Base-by-base conservation (phyloP, 768 basidiomycete species). In the Tylopilus plumbeoviolaceoides region DNA sequence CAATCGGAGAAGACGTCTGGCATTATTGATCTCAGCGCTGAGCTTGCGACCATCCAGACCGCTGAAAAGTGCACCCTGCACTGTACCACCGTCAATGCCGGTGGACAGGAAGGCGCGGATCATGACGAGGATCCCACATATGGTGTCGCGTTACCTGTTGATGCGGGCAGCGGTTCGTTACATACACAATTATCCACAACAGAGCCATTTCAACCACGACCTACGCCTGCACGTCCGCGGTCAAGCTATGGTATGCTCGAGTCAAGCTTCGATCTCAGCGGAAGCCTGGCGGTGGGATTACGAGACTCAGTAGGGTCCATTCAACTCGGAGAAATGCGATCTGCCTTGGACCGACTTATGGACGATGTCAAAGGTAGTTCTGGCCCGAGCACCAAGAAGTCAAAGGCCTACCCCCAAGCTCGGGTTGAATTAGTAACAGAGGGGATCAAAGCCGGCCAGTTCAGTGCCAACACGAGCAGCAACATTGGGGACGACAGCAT, bases 291-390 rank as follows among this genome's bases (percentile, higher is more conserved):
- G 30, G 50, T 61, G 35, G 56, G 59, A 47, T 43, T 66, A 40
- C 63, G 72, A 58, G 59, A 75, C 71, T 78, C 75, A 14, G 65
- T 78, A 63, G 75, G 76, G 7, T 74, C 78, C 42, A 74, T 82
- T 25, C 78, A 82, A 58, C 81, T 84, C 25, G 78, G 80, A 56
- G 86, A 87, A 44, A 86, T 87, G 79, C 80, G 81, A 54, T 85
- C 83, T 55, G 87, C 86, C 7, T 73, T 89, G 28, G 86, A 89
- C 62, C 72, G 84, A 41, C 72, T 89, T 28, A 85, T 89, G 81
- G 83, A 86, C 56, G 82, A 86, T 50, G 84, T 86, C 18, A 65
- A 69, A 51, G 68, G 62, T 8, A 68, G 57, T 25, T 40, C 62
- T 5, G 53, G 56, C 20, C 17, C 67, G 20, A 61, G 54, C 68